phyloP scores from a whole-genome alignment of 768 basidiomycete species.

The Termitomyces sp. region DNA sequence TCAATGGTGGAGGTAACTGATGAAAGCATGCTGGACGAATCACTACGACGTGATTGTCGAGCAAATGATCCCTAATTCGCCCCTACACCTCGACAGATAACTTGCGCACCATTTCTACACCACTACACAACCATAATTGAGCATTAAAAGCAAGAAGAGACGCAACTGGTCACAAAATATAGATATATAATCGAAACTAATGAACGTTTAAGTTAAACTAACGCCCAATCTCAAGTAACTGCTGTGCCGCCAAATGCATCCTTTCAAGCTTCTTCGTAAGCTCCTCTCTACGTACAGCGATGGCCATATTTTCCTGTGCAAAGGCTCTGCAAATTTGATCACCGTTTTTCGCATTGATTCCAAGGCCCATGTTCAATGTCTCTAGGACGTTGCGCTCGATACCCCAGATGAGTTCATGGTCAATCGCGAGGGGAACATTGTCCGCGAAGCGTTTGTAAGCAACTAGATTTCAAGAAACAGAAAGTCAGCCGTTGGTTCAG shows the following conservation, averaged over 20 bases:
- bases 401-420: constrained; percentile 50
- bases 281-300: constrained; percentile 8
- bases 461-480: constrained; percentile 26
- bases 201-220: neutral
- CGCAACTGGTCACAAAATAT: no score
- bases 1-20: no score
- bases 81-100: no score
- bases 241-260: constrained; percentile 19
- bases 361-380: constrained; percentile 42
- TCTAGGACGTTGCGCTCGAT: constrained; percentile 39
- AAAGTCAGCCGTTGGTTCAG: neutral
- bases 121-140: neutral
- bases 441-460: constrained; percentile 57
- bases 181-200: no score
- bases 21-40: no score
- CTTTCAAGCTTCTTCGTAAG: constrained; percentile 9
- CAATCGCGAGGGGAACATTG: constrained; percentile 50
- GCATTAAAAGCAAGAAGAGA: neutral
- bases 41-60: no score
- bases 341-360: constrained; percentile 43
- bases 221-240: constrained; percentile 5
- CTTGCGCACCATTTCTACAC: no score
- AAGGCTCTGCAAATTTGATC: constrained; percentile 41
- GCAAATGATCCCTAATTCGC: no score
- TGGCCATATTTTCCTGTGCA: constrained; percentile 24